Percentiles rank a stretch among this genome's conserved stretches.
Conservation (phyloP, 2,329 filamentous ascomycete species). For the Boeremia lycopersici region DNA sequence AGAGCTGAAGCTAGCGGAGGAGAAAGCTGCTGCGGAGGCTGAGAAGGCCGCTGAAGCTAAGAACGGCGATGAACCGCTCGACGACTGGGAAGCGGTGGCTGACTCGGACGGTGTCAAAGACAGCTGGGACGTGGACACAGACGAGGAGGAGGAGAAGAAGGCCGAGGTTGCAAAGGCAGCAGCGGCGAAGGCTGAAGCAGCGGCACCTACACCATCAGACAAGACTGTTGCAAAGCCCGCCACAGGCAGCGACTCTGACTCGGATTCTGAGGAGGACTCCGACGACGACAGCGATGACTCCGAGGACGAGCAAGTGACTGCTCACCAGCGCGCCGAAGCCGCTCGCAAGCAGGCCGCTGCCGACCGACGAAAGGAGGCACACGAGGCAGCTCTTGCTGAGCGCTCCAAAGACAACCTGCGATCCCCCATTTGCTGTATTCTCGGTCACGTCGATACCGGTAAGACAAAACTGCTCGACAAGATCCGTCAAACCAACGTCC, state of each 20-base stretch:
- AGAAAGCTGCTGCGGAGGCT: conserved; percentile 81
- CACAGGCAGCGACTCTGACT: conserved; percentile 34
- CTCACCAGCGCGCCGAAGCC: conserved; percentile 72
- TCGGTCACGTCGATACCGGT: conserved; percentile 99
- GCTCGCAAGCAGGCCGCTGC: conserved; percentile 87
- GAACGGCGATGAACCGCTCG: conserved; percentile 67
- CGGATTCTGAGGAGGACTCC: conserved; percentile 47
- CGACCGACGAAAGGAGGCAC: conserved; percentile 84
- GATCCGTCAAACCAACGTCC: conserved; percentile 96
- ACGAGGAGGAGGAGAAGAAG: conserved; percentile 66
- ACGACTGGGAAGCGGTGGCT: conserved; percentile 87
- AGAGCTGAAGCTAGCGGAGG: conserved; percentile 58
- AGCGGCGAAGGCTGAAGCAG: conserved; percentile 32
- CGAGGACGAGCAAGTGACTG: conserved; percentile 76
- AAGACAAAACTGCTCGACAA: conserved; percentile 99
- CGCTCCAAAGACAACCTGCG: conserved; percentile 93
- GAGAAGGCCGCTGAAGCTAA: conserved; percentile 65
- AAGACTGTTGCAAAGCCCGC: conserved; percentile 18
- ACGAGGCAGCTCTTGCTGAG: conserved; percentile 89
- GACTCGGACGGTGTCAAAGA: conserved; percentile 82
- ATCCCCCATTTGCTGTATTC: conserved; percentile 98
- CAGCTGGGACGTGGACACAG: conserved; percentile 88
- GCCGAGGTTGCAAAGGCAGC: conserved; percentile 40
- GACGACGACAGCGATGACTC: conserved; percentile 68
- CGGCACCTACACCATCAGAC: conserved; percentile 14